Base-by-base conservation (phyloP, 2,329 filamentous ascomycete genomes). In the Cercospora sp. region DNA sequence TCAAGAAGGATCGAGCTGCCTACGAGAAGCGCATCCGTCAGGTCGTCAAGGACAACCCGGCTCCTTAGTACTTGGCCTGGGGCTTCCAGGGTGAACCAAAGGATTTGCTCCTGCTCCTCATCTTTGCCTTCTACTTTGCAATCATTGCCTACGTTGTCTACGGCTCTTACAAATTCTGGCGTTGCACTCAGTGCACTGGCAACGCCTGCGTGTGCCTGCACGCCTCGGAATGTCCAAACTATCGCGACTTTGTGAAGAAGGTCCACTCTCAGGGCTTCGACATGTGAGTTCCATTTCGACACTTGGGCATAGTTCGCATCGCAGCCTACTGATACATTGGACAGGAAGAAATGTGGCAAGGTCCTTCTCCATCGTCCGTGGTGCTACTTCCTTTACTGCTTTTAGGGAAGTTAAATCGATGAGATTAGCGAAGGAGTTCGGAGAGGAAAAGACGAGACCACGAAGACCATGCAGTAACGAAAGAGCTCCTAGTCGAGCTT, bases 11-110 rank as follows among this genome's bases (percentile, higher is more conserved):
- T 77, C 86, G 89, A 53, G 82, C 81, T 18, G 93, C 94, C 66
- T 99, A 99, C 77, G 94, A 98, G 82, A 91, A 89, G 80, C 91
- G 94, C 71, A 90, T 99, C 70, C 89, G 88, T 77, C 89, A 91
- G 68, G 90, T 97, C 20, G 95, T 99, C 66, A 90, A 88, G 75
- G 93, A 97, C 73, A 97, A 98, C 79, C 92, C 91, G 13, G 90
- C 91, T 60, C 90, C 90, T 33, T 78, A 67, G 62, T 45, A 64
- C 28, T 23, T 13, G 31, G 65, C 60, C 28, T 48, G 26, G 26
- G 45, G 42, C 10, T 33, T 33, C 31, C 10, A 13, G 12, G 31
- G 31, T 4, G 31, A 33, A 33, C 31, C 31, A 33, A 33, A 33
- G 31, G 31, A 12, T 33, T 33, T 33, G 31, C 31, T 33, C 31